These are phyloP conservation scores for Eimeria necatrix DNA, from an alignment of 169 alveolate species.

Conservation along the genomic window DNA sequence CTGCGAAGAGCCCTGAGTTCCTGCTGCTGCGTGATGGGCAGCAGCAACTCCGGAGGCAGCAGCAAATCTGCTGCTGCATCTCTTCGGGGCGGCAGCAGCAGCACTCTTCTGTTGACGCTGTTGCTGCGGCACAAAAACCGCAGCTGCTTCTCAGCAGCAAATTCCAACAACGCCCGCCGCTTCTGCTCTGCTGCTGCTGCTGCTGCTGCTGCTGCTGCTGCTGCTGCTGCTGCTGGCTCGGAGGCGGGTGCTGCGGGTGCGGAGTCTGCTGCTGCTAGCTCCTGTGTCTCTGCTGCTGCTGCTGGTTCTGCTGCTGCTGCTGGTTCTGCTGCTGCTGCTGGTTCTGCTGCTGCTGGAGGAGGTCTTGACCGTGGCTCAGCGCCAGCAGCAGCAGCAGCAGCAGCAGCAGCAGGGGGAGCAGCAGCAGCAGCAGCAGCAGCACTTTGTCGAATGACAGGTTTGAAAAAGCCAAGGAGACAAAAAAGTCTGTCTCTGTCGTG, in stretches of 20 bases:
- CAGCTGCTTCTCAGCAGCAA: conserved; percentile 84
- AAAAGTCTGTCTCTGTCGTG: conserved; percentile 20
- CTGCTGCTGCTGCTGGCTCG: no score
- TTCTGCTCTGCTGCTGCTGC: not conserved
- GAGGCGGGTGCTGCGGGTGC: no score
- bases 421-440: conserved; percentile 23
- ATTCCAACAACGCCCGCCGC: conserved; percentile 49
- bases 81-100: conserved; percentile 69
- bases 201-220: not conserved
- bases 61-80: conserved; percentile 78
- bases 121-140: conserved; percentile 82
- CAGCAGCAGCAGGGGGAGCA: no score
- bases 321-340: no score
- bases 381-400: no score
- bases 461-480: conserved; percentile 33
- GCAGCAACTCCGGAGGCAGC: conserved; percentile 81
- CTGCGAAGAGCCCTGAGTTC: conserved; percentile 46
- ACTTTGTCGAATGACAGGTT: not conserved
- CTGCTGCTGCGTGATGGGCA: conserved; percentile 84
- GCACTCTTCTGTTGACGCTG: conserved; percentile 78
- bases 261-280: no score
- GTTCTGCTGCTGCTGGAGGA: no score
- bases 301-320: no score
- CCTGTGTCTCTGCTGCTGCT: no score
- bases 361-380: not conserved